Percentiles rank a stretch among this genome's conserved stretches.
Evolutionary conservation across 176 grass and related monocot genomes (phyloP).

Genomic region (Phoenix dactylifera): DNA sequence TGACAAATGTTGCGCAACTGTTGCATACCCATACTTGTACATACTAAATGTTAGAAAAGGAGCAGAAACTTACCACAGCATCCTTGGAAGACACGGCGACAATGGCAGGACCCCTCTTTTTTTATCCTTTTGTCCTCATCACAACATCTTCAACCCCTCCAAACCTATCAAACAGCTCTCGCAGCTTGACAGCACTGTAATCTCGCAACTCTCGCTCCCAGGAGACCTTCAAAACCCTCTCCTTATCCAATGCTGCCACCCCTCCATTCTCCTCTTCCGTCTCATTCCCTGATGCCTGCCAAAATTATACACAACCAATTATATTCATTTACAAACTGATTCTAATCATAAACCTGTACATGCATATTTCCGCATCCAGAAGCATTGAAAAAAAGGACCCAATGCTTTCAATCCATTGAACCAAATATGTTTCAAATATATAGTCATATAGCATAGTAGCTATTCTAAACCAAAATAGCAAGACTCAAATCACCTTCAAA

Average conservation of each 20-base stretch:
- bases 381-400: too few relatives aligned
- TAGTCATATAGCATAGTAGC: too few relatives aligned
- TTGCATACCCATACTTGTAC: too few relatives aligned
- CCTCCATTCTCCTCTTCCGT: slow-evolving; percentile 24
- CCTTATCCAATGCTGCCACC: slow-evolving; percentile 37
- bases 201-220: slow-evolving; percentile 58
- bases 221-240: slow-evolving; percentile 74
- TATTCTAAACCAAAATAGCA: too few relatives aligned
- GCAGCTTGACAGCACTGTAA: slow-evolving; percentile 57
- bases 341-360: too few relatives aligned
- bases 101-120: slow-evolving; percentile 65
- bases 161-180: slow-evolving; percentile 63
- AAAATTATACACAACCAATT: background rate
- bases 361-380: too few relatives aligned
- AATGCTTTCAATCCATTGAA: too few relatives aligned
- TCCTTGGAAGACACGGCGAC: slow-evolving; percentile 76
- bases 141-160: slow-evolving; percentile 74
- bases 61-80: slow-evolving; percentile 41
- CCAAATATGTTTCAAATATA: too few relatives aligned
- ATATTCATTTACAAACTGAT: background rate
- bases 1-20: too few relatives aligned
- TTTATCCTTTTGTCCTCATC: slow-evolving; percentile 66
- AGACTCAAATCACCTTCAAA: too few relatives aligned
- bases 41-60: slow-evolving; percentile 1
- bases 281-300: slow-evolving; percentile 27